Evolutionary conservation across 2,329 filamentous ascomycete genomes (phyloP).

Genomic region (Raffaelea albimanens): DNA sequence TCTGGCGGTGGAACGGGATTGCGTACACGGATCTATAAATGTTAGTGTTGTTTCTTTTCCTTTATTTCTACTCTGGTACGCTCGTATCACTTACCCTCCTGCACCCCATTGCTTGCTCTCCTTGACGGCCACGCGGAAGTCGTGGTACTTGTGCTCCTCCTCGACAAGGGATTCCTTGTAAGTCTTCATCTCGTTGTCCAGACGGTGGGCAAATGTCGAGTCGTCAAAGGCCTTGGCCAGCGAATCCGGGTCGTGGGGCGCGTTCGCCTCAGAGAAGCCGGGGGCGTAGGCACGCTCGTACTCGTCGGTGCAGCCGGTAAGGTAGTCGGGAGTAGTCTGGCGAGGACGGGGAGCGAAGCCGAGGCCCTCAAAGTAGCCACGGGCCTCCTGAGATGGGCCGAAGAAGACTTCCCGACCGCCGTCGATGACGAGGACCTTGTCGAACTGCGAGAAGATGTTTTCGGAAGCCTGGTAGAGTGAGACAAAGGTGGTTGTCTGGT

Average conservation of each 20-base stretch:
- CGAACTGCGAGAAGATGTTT: conserved; percentile 69
- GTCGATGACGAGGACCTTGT: conserved; percentile 78
- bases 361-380: conserved; percentile 65
- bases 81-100: conserved; percentile 2
- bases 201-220: conserved; percentile 46
- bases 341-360: conserved; percentile 67
- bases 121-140: conserved; percentile 65
- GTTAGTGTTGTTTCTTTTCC: conserved; percentile 23
- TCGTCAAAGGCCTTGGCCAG: conserved; percentile 61
- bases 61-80: background rate
- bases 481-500: conserved; percentile 76
- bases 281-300: conserved; percentile 69
- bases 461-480: conserved; percentile 81
- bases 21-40: conserved; percentile 61
- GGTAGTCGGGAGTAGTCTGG: conserved; percentile 72
- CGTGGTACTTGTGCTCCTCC: conserved; percentile 60
- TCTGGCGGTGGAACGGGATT: conserved; percentile 72
- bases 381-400: conserved; percentile 57
- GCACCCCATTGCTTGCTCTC: conserved; percentile 73
- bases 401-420: conserved; percentile 68
- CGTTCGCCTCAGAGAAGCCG: conserved; percentile 55
- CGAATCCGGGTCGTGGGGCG: conserved; percentile 57
- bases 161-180: conserved; percentile 58
- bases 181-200: conserved; percentile 56
- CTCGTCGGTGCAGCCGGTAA: conserved; percentile 76